phyloP scores from a whole-genome alignment of 2,329 filamentous ascomycete species.

The Atkinsonella texensis region DNA sequence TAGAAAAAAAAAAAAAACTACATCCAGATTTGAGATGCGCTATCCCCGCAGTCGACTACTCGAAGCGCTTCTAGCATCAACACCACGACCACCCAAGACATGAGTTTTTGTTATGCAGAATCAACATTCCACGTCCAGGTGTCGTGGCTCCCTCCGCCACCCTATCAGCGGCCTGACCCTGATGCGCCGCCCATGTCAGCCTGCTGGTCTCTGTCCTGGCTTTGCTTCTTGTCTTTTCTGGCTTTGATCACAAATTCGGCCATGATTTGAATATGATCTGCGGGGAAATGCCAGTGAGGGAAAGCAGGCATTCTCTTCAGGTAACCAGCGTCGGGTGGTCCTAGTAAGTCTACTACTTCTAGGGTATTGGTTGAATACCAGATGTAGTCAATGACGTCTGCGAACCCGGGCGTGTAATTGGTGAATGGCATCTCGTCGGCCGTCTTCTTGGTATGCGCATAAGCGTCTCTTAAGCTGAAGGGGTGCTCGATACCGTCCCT shows the following conservation, averaged over 20 bases:
- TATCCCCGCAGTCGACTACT: neutral
- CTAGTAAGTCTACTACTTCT: slow-evolving; percentile 72
- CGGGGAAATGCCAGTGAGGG: slow-evolving; percentile 88
- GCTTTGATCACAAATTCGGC: slow-evolving; percentile 83
- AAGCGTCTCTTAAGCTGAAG: slow-evolving; percentile 86
- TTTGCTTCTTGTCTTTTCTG: slow-evolving; percentile 66
- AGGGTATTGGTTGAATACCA: slow-evolving; percentile 92
- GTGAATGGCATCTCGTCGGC: slow-evolving; percentile 82
- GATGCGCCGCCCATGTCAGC: slow-evolving; percentile 41
- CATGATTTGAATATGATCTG: slow-evolving; percentile 82
- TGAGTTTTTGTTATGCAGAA: neutral
- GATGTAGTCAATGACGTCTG: slow-evolving; percentile 89
- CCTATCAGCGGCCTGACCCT: slow-evolving; percentile 18
- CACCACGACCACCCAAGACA: neutral
- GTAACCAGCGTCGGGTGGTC: slow-evolving; percentile 76
- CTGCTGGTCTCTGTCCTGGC: slow-evolving; percentile 44
- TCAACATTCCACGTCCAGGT: neutral
- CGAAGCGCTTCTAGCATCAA: slow-evolving; percentile 5
- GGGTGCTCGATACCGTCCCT: slow-evolving; percentile 86
- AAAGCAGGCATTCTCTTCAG: slow-evolving; percentile 81
- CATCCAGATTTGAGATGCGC: slow-evolving; percentile 22
- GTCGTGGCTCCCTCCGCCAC: neutral
- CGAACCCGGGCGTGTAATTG: slow-evolving; percentile 92
- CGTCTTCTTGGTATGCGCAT: slow-evolving; percentile 69
- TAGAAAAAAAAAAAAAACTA: slow-evolving; percentile 16